Conservation (phyloP, 805 yeast species). For the Yarrowia osloensis region DNA sequence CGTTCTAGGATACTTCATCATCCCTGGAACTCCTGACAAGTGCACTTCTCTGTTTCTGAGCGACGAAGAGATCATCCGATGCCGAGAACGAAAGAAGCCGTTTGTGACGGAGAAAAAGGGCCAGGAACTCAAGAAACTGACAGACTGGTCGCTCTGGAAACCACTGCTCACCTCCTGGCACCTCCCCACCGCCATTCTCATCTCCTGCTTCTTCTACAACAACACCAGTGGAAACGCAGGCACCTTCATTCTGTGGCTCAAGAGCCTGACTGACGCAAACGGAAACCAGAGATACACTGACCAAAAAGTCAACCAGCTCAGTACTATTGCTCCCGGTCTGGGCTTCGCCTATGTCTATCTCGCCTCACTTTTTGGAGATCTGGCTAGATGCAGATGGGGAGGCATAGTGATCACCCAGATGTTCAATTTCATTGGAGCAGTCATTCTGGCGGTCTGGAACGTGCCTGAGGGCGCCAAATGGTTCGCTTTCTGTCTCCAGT, state of each 20-base stretch:
- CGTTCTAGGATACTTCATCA: conserved; percentile 40
- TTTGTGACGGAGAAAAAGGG: conserved; percentile 4
- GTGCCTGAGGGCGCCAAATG: conserved; percentile 2
- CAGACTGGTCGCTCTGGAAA: conserved; percentile 9
- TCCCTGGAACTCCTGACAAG: conserved; percentile 57
- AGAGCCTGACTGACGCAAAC: background rate
- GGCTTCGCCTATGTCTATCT: background rate
- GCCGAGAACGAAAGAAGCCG: background rate
- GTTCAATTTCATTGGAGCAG: background rate
- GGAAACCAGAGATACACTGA: conserved; percentile 7
- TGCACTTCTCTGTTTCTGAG: conserved; percentile 40
- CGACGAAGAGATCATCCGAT: background rate
- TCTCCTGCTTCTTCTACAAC: conserved; percentile 18
- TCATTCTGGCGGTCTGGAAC: conserved; percentile 6
- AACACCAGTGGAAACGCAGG: conserved; percentile 11
- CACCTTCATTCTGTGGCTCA: conserved; percentile 1
- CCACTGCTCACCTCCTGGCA: conserved; percentile 4
- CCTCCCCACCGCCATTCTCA: conserved; percentile 5
- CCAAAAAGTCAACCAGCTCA: background rate
- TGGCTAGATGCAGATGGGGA: conserved; percentile 8
- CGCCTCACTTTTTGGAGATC: background rate
- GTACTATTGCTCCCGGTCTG: background rate
- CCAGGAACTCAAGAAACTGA: background rate
- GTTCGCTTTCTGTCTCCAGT: background rate
- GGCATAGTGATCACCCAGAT: background rate